These are phyloP conservation scores for Vigna unguiculata DNA, from an alignment of 306 rosid species.

Conservation along the genomic window DNA sequence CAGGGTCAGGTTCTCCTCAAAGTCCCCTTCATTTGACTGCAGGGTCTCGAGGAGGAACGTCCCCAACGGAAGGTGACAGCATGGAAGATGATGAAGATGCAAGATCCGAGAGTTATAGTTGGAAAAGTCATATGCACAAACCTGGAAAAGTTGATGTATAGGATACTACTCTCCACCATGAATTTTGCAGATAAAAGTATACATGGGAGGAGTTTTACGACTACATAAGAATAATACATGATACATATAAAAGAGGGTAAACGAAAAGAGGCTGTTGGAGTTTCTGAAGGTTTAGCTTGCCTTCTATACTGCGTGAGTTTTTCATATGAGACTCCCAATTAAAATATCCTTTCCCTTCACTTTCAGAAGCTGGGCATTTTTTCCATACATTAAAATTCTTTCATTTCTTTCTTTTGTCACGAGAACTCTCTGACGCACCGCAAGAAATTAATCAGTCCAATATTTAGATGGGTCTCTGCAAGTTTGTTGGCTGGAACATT, in stretches of 20 bases:
- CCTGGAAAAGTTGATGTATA: conserved; percentile 75
- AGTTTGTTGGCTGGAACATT: conserved; percentile 28
- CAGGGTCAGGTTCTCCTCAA: conserved; percentile 90
- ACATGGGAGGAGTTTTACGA: conserved; percentile 67
- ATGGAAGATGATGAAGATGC: conserved; percentile 82
- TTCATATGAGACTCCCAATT: conserved; percentile 51
- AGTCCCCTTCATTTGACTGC: conserved; percentile 85
- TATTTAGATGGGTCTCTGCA: conserved; percentile 32
- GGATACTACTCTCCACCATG: conserved; percentile 65
- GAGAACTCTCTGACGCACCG: conserved; percentile 19
- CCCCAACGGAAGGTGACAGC: conserved; percentile 70
- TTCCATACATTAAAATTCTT: conserved; percentile 43
- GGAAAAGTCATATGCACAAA: conserved; percentile 66
- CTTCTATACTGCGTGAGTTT: conserved; percentile 58
- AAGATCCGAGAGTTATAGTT: conserved; percentile 80
- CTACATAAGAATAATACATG: conserved; percentile 51
- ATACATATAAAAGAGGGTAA: conserved; percentile 62
- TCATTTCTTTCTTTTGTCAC: conserved; percentile 42
- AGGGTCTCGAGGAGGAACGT: conserved; percentile 64
- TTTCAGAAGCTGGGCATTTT: conserved; percentile 37
- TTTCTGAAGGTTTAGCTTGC: conserved; percentile 69
- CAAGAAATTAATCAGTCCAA: conserved; percentile 37
- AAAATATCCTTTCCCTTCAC: conserved; percentile 44
- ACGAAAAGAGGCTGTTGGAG: conserved; percentile 61
- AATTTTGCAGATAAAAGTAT: conserved; percentile 83